phyloP scores from a whole-genome alignment of 139 green algal species.

The Chlorella sp. region DNA sequence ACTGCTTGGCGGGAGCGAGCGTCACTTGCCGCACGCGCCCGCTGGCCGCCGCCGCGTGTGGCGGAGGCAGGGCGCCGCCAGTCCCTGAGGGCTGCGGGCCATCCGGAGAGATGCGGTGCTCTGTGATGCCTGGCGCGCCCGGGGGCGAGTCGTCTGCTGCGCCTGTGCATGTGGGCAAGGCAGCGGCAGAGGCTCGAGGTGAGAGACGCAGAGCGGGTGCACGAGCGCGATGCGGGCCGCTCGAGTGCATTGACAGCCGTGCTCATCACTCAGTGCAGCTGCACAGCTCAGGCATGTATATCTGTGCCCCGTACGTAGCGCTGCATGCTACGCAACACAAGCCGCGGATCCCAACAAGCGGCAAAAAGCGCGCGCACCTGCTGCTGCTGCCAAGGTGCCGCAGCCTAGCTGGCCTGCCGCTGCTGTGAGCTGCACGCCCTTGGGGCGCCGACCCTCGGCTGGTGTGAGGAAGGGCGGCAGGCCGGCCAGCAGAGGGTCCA shows the following conservation, averaged over 20 bases:
- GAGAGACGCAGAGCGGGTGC: too few species aligned
- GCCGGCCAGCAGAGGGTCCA: neutral
- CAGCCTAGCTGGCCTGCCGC: neutral
- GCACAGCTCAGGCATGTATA: neutral
- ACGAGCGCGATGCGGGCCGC: too few species aligned
- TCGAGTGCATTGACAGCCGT: too few species aligned
- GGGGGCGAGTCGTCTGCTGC: neutral
- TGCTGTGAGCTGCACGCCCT: neutral
- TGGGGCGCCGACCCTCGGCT: neutral
- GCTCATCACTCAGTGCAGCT: neutral
- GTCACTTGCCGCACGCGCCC: neutral
- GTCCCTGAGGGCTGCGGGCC: neutral
- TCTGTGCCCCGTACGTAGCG: too few species aligned
- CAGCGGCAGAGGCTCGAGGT: neutral
- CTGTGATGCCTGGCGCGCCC: neutral
- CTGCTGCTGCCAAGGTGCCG: neutral
- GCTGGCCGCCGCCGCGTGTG: neutral
- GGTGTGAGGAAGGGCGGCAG: conserved; percentile 9
- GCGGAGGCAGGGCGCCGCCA: neutral
- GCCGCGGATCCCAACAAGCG: too few species aligned
- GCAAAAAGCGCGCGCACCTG: neutral
- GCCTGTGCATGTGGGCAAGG: neutral
- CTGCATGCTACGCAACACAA: too few species aligned
- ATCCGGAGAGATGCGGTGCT: conserved; percentile 30
- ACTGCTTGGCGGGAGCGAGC: neutral